Evolutionary conservation across 225 moss, liverwort and hornwort species (phyloP).

Genomic region (Climacium dendroides): DNA sequence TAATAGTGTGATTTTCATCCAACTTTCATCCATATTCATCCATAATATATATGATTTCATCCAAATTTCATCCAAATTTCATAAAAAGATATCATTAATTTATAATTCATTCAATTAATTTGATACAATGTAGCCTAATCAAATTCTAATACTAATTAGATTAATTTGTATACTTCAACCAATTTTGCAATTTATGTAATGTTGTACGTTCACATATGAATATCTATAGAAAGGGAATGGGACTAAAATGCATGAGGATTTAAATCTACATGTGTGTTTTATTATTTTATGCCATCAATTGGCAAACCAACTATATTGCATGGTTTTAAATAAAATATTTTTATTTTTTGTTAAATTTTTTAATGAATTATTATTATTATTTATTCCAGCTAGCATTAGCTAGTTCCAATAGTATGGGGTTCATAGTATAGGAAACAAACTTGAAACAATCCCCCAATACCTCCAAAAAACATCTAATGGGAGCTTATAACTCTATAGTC

Average conservation of each 20-base stretch:
- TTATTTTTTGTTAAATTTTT: too few relatives aligned
- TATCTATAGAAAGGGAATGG: background rate
- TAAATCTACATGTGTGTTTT: fast-evolving
- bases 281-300: too few relatives aligned
- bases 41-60: background rate
- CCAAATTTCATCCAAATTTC: background rate
- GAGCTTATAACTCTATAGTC: background rate
- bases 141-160: background rate
- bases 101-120: background rate
- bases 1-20: background rate
- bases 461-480: too few relatives aligned
- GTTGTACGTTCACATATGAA: background rate
- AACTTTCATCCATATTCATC: background rate
- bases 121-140: fast-evolving
- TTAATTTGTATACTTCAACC: background rate
- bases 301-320: background rate
- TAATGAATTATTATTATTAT: too few relatives aligned
- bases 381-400: too few relatives aligned
- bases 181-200: background rate
- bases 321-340: too few relatives aligned
- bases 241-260: background rate
- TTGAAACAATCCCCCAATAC: too few relatives aligned
- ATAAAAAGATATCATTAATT: background rate
- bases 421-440: too few relatives aligned
- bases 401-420: too few relatives aligned